Evolutionary conservation across 2,329 filamentous ascomycete species (phyloP).

Genomic region (Botrytis squamosa): DNA sequence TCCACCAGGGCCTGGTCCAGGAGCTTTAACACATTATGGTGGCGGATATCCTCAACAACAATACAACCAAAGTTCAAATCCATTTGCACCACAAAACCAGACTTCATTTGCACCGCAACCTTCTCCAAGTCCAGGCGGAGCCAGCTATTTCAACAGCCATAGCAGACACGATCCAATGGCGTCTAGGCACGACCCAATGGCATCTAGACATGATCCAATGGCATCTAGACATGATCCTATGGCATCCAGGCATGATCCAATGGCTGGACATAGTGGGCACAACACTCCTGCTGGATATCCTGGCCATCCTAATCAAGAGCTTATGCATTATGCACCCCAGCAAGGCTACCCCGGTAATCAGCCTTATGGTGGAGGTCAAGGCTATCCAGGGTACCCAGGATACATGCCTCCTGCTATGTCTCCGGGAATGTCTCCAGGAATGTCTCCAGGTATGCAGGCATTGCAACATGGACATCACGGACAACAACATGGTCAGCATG

Average conservation of each 20-base stretch:
- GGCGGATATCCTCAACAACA: constrained; percentile 31
- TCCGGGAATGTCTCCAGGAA: constrained; percentile 24
- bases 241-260: constrained; percentile 42
- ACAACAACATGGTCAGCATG: constrained; percentile 2
- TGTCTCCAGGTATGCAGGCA: constrained; percentile 12
- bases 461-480: constrained; percentile 12
- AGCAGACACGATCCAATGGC: constrained; percentile 43
- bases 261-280: constrained; percentile 38
- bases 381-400: constrained; percentile 31
- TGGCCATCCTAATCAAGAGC: constrained; percentile 33
- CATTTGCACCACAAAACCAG: constrained; percentile 12
- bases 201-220: constrained; percentile 45
- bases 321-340: constrained; percentile 39
- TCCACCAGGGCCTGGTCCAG: constrained; percentile 26
- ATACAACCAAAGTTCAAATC: constrained; percentile 21
- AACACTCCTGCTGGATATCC: constrained; percentile 28
- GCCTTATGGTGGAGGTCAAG: constrained; percentile 18
- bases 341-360: constrained; percentile 16
- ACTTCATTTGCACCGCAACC: constrained; percentile 38
- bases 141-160: constrained; percentile 35
- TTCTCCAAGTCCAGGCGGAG: constrained; percentile 34
- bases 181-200: constrained; percentile 41
- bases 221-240: constrained; percentile 38
- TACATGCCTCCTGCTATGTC: constrained; percentile 28
- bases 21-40: constrained; percentile 37